A percentile compares a stretch with the other conserved stretches of the same genome.
Conservation (phyloP, 192 early-diverging fungal species). For the Kickxella alabastrina region DNA sequence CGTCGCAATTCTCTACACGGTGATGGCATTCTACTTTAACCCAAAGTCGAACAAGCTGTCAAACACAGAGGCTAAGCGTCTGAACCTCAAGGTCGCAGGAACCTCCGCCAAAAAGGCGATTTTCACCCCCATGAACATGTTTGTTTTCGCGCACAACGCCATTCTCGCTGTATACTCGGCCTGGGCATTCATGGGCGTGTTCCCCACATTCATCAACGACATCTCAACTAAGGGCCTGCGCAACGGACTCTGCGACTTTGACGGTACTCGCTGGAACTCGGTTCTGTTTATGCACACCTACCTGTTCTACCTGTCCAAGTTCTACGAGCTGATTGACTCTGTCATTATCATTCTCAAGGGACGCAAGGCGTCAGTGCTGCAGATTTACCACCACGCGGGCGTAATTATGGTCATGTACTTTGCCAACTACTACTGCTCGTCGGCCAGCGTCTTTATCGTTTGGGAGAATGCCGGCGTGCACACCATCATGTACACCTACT, state of each 20-base stretch:
- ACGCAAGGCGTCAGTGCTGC: constrained; percentile 63
- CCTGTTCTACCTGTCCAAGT: constrained; percentile 81
- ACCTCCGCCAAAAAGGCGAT: constrained; percentile 7
- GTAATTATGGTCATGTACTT: constrained; percentile 80
- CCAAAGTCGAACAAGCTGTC: constrained; percentile 9
- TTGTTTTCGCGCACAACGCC: constrained; percentile 77
- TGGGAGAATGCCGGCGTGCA: constrained; percentile 76
- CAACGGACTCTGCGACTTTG: constrained; percentile 65
- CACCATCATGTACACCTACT: constrained; percentile 85
- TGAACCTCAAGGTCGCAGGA: neutral
- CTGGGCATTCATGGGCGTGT: constrained; percentile 65
- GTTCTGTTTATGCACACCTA: constrained; percentile 71
- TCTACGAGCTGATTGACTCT: constrained; percentile 81
- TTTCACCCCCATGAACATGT: constrained; percentile 58
- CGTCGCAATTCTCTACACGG: constrained; percentile 55
- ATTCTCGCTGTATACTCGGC: constrained; percentile 66
- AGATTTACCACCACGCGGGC: constrained; percentile 84
- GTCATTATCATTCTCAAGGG: constrained; percentile 77
- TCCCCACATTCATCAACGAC: constrained; percentile 53
- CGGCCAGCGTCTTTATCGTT: constrained; percentile 76
- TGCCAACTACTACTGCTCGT: constrained; percentile 62
- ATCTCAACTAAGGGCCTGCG: constrained; percentile 50
- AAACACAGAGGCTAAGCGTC: constrained; percentile 12
- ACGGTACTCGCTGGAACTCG: constrained; percentile 62
- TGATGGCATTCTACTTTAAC: constrained; percentile 38